Evolutionary conservation across 2,329 filamentous ascomycete genomes (phyloP).

Genomic region (Calonectria leucothoes): DNA sequence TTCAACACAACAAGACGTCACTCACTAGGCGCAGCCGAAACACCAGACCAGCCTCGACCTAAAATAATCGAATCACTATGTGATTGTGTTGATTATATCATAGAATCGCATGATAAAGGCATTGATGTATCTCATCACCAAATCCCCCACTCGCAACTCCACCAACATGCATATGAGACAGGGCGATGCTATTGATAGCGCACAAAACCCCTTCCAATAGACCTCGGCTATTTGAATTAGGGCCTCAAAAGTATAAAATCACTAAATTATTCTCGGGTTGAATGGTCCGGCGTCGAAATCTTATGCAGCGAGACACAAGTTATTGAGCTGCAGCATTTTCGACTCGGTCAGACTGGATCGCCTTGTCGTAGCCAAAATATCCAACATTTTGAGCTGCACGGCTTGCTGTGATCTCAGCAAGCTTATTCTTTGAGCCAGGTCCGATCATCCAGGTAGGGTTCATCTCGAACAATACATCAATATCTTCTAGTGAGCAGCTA

Average conservation of each 20-base stretch:
- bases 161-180: too few relatives aligned
- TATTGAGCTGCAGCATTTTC: neutral
- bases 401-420: neutral
- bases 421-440: neutral
- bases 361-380: neutral
- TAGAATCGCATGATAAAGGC: neutral
- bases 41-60: neutral
- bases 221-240: too few relatives aligned
- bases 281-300: neutral
- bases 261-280: too few relatives aligned
- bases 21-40: neutral
- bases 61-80: neutral
- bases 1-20: neutral
- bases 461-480: neutral
- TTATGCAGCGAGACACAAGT: neutral
- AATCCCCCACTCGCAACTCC: neutral
- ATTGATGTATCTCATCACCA: neutral
- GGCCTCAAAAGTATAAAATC: too few relatives aligned
- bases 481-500: neutral
- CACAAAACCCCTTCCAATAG: too few relatives aligned
- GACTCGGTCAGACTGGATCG: neutral
- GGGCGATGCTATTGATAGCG: too few relatives aligned
- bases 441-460: neutral
- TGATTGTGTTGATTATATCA: neutral
- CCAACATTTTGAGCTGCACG: neutral